These are phyloP conservation scores for Fusarium staphyleae DNA, from an alignment of 2,329 filamentous ascomycete genomes.

Conservation along the genomic window DNA sequence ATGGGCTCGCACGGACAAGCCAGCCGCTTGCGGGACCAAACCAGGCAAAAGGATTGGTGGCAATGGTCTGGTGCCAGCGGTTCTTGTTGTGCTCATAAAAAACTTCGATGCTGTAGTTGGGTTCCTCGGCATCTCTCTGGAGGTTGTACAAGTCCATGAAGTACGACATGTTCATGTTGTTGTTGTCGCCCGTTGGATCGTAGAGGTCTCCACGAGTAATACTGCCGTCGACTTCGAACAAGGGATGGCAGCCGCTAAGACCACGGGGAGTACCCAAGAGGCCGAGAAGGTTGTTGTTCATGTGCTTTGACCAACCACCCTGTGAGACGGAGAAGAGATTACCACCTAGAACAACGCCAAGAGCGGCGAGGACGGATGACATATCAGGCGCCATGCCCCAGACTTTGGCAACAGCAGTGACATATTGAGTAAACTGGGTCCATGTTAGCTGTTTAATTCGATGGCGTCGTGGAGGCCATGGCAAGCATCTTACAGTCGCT, in stretches of 20 bases:
- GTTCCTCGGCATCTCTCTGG: conserved; percentile 47
- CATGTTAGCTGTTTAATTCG: no score
- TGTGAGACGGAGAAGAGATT: conserved; percentile 37
- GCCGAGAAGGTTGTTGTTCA: conserved; percentile 53
- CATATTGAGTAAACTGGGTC: conserved; percentile 21
- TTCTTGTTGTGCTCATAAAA: conserved; percentile 52
- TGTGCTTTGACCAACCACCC: conserved; percentile 46
- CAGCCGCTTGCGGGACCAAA: conserved; percentile 60
- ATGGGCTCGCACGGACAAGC: conserved; percentile 57
- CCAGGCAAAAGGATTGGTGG: conserved; percentile 61
- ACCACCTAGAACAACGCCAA: conserved; percentile 50
- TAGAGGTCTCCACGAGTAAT: conserved; percentile 62
- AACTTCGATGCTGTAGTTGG: conserved; percentile 46
- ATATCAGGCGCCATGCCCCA: conserved; percentile 30
- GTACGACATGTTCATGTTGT: conserved; percentile 58
- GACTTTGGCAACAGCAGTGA: conserved; percentile 25
- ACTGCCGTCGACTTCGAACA: conserved; percentile 62
- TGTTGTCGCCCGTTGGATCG: conserved; percentile 54
- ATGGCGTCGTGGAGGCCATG: no score
- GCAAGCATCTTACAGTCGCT: conserved; percentile 32
- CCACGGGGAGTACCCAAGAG: conserved; percentile 54
- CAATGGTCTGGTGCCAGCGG: conserved; percentile 56
- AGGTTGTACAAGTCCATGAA: conserved; percentile 57
- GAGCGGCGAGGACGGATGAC: conserved; percentile 17
- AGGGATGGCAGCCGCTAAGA: conserved; percentile 60